Evolutionary conservation across 1,139 yeast species (phyloP).

Genomic region (Komagataea norvegica): DNA sequence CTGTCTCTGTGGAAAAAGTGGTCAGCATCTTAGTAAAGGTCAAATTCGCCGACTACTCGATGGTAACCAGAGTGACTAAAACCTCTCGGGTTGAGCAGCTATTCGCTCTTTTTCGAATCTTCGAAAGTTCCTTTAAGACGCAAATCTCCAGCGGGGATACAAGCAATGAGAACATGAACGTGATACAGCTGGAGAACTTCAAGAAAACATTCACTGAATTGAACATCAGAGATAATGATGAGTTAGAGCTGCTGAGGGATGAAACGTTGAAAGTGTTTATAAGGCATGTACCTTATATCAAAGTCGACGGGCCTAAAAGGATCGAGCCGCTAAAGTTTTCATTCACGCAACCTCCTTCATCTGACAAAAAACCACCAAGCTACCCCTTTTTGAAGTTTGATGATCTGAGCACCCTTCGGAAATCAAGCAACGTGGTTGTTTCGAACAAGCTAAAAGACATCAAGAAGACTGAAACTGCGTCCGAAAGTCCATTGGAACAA

Average conservation of each 20-base stretch:
- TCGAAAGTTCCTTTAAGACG: too few species aligned
- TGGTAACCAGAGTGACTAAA: background rate
- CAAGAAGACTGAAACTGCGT: too few species aligned
- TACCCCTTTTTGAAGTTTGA: too few species aligned
- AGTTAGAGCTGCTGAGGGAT: background rate
- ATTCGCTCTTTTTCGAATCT: background rate
- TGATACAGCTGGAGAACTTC: background rate
- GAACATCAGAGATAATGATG: background rate
- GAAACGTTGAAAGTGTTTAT: background rate
- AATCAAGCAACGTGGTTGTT: too few species aligned
- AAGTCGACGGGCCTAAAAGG: background rate
- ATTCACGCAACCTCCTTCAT: too few species aligned
- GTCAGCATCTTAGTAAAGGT: conserved; percentile 2
- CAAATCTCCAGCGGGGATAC: too few species aligned
- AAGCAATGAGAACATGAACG: too few species aligned
- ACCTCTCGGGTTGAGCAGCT: background rate
- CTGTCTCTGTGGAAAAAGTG: background rate
- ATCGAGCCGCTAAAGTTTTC: background rate
- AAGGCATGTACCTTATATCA: background rate
- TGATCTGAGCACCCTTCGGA: too few species aligned
- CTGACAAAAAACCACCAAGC: too few species aligned
- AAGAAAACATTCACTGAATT: background rate
- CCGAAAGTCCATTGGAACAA: too few species aligned
- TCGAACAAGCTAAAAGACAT: too few species aligned
- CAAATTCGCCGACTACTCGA: background rate